Conservation (phyloP, 345 rosid genomes). For the Melastoma malabathricum region DNA sequence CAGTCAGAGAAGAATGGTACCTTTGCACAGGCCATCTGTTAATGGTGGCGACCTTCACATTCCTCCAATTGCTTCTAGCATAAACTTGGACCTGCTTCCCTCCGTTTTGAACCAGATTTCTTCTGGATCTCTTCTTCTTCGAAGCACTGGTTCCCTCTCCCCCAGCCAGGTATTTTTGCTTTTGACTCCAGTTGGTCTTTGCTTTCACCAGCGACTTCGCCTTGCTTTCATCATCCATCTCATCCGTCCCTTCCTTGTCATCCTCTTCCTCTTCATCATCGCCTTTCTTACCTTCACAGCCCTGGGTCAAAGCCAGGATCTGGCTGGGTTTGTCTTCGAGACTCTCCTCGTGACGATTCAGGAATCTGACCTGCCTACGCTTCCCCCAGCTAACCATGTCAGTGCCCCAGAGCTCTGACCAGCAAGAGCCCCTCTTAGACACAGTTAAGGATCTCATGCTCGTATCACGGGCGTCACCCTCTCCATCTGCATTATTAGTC, state of each 20-base stretch:
- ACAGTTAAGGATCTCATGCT: background rate
- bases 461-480: slow-evolving; percentile 6
- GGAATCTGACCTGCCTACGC: slow-evolving; percentile 45
- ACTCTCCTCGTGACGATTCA: slow-evolving; percentile 13
- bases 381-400: slow-evolving; percentile 67
- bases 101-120: background rate
- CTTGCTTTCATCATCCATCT: slow-evolving; percentile 8
- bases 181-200: slow-evolving; percentile 9
- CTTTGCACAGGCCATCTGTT: slow-evolving; percentile 74
- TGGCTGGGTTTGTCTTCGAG: background rate
- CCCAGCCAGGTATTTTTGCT: slow-evolving; percentile 27
- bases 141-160: background rate
- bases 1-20: slow-evolving; percentile 13
- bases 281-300: slow-evolving; percentile 2
- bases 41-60: slow-evolving; percentile 23
- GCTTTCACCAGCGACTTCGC: slow-evolving; percentile 8
- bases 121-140: slow-evolving; percentile 2
- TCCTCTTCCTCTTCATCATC: slow-evolving; percentile 2
- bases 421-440: slow-evolving; percentile 29
- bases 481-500: too few species aligned
- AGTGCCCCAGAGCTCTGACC: slow-evolving; percentile 31
- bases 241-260: slow-evolving; percentile 14
- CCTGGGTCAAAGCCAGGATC: too few species aligned
- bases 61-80: slow-evolving; percentile 17
- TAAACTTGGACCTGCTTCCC: slow-evolving; percentile 21